Evolutionary conservation across 2,329 filamentous ascomycete genomes (phyloP), one percentile per base, ranked within the genome.

Genomic region (Penicillium vulpinum): DNA sequence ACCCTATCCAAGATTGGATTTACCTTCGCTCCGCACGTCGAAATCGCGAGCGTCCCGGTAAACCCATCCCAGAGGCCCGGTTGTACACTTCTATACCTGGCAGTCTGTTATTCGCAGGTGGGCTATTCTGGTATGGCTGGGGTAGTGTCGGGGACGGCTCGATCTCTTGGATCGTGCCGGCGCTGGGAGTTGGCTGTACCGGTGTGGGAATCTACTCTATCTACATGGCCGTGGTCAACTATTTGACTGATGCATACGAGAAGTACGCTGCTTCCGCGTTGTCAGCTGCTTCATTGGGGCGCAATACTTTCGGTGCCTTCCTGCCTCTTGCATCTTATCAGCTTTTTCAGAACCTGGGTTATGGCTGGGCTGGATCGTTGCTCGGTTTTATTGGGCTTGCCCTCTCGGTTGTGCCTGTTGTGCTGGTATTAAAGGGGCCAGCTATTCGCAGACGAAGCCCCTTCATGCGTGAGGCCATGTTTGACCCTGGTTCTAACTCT

Each of bases 161-260:
- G 1, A 60, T 69, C 11, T 67, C 67, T 36, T 75, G 73, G 73
- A 74, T 75, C 13, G 73, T 74, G 1, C 72, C 73, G 0, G 65
- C 67, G 0, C 57, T 64, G 0, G 69, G 68, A 0, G 63, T 76
- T 5, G 73, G 68, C 2, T 68, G 73, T 15, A 71, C 76, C 1
- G 77, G 78, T 0, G 61, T 77, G 21, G 75, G 70, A 5, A 78
- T 80, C 0, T 75, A 75, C 28, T 71, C 70, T 15, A 80, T 79
- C 11, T 75, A 77, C 55, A 73, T 82, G 62, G 78, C 77, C 13
- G 80, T 77, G 2, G 73, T 80, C 5, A 82, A 82, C 65, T 80
- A 80, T 48, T 66, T 79, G 24, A 76, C 74, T 1, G 78, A 81
- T 57, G 75, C 78, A 0, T 81, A 81, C 55, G 77, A 78, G 31